Evolutionary conservation across 257 asterid species (phyloP), one percentile per base, ranked within the genome.

Genomic region (Lantana camara): DNA sequence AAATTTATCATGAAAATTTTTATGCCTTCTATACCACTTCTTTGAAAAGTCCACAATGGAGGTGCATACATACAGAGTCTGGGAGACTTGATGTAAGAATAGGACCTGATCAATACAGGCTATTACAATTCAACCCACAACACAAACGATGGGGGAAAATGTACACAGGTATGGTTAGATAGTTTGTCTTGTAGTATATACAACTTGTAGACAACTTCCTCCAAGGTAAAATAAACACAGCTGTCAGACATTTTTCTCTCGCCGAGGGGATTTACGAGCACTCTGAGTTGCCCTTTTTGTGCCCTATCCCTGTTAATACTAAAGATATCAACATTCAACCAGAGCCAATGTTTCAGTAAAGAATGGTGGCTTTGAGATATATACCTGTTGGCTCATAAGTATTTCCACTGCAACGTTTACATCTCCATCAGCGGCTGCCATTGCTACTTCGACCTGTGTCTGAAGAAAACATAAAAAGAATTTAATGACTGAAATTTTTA

Each of bases 381-480:
- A 14, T 77, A 91, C 98, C 95, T 89, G 95, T 70, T 94, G 99
- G 78, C 85, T 88, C 96, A 85, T 87, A n/a, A 90, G 92, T 75
- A 90, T 90, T 80, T 90, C 97, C 14, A 83, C 96, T 2, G 99
- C 96, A 38, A 90, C 86, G 51, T 81, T 86, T 69, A 91, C 59
- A 75, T 94, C 95, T 60, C 96, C 88, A 48, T 94, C 97, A 32
- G 96, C 96, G 38, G 99, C 99, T 40, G 96, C 89, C 41, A 90
- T 49, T 47, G 99, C 99, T 54, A 94, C 86, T 80, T 94, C 99
- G 37, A 86, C 95, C 73, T 94, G 99, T 57, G 96, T 90, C 99
- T 88, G 89, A n/a, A n/a, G 49, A 70, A 45, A 40, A 20, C n/a
- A 32, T 40, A 5, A 35, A 35, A 5, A 35, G 40, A 35, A 35